Percentiles rank a stretch among this genome's conserved stretches.
phyloP scores from a whole-genome alignment of 257 asterid genomes.

The Solanum clarkiae region DNA sequence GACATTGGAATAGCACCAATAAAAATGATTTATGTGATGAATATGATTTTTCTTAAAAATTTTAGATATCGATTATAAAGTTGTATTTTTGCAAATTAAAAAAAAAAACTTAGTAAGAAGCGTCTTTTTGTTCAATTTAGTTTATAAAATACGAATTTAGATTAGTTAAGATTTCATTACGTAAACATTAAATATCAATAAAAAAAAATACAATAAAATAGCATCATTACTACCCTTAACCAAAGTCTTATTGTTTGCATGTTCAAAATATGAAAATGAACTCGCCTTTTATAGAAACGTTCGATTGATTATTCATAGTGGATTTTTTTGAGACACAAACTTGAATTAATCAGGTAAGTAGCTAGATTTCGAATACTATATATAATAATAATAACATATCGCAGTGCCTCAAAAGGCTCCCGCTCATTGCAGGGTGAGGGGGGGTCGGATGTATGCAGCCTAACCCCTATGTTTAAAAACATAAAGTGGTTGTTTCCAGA shows the following conservation, averaged over 20 bases:
- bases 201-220: not conserved
- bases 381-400: too few species aligned
- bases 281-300: not conserved
- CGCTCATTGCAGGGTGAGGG: too few species aligned
- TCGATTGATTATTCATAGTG: not conserved
- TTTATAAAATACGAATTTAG: not conserved
- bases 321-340: not conserved
- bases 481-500: too few species aligned
- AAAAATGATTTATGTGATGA: not conserved
- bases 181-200: not conserved
- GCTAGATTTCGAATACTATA: not conserved
- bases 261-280: not conserved
- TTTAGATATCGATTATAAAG: not conserved
- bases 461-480: too few species aligned
- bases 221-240: not conserved
- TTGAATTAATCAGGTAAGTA: not conserved
- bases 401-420: too few species aligned
- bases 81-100: not conserved
- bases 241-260: not conserved
- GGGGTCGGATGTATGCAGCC: too few species aligned
- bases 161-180: not conserved
- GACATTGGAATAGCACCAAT: not conserved
- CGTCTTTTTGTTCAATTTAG: not conserved
- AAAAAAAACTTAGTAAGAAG: too few species aligned
- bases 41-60: not conserved